Conservation (phyloP, 306 rosid genomes). For the Begonia peltatifolia region DNA sequence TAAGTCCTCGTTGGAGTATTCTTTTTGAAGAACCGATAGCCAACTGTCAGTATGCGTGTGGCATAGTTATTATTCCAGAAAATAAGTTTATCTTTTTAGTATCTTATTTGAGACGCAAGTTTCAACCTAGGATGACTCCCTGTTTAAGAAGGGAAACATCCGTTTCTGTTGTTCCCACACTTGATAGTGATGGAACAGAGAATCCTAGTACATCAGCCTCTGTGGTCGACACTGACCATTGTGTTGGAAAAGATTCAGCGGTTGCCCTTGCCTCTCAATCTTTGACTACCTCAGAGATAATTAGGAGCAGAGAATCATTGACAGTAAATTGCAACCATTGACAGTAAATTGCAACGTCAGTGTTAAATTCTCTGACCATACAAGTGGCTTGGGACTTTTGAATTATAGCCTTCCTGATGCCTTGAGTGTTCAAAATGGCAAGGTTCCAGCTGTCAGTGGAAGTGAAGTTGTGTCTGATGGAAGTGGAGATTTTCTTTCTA, state of each 20-base stretch:
- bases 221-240: too few species aligned
- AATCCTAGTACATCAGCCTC: too few species aligned
- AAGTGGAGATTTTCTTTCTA: conserved; percentile 23
- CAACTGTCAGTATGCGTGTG: conserved; percentile 25
- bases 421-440: conserved; percentile 12
- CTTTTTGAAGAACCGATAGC: conserved; percentile 24
- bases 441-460: conserved; percentile 19
- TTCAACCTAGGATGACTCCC: conserved; percentile 42
- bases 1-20: conserved; percentile 30
- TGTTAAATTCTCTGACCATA: conserved; percentile 16
- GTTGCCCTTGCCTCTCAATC: too few species aligned
- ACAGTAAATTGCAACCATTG: neutral
- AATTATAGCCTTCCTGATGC: conserved; percentile 21
- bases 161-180: conserved; percentile 14
- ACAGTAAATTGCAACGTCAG: conserved; percentile 5
- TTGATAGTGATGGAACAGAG: conserved; percentile 4
- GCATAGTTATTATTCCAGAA: conserved; percentile 2
- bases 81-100: conserved; percentile 6
- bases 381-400: conserved; percentile 12
- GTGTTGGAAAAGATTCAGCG: too few species aligned
- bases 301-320: neutral
- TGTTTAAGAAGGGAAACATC: conserved; percentile 23
- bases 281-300: neutral
- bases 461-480: conserved; percentile 14
- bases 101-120: conserved; percentile 16